phyloP scores from a whole-genome alignment of 768 basidiomycete species.

The Suillus subaureus region DNA sequence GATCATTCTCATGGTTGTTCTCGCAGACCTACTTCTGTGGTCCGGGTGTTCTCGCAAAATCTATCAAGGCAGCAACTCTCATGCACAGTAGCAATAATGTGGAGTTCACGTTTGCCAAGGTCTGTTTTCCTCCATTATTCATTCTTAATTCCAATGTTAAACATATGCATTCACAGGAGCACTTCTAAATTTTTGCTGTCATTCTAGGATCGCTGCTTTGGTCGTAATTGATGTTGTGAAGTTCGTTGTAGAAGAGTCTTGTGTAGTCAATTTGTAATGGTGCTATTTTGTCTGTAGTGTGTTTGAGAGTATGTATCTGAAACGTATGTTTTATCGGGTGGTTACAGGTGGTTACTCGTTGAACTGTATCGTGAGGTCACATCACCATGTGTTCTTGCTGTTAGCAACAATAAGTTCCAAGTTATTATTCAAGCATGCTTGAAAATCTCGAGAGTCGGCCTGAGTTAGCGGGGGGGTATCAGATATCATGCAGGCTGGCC shows the following conservation, averaged over 20 bases:
- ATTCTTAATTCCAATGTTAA: constrained; percentile 11
- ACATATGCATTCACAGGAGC: constrained; percentile 44
- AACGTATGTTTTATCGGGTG: neutral
- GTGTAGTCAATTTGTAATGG: neutral
- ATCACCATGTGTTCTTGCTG: constrained; percentile 12
- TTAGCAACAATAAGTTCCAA: constrained; percentile 21
- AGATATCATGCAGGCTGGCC: neutral
- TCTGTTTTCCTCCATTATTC: constrained; percentile 32
- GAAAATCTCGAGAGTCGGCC: neutral
- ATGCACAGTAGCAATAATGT: constrained; percentile 57
- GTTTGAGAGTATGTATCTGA: neutral
- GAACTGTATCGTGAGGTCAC: neutral
- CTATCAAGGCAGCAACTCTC: constrained; percentile 72
- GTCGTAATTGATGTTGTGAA: neutral
- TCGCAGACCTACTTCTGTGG: constrained; percentile 87
- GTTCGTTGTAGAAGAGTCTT: neutral
- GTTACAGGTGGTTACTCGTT: neutral
- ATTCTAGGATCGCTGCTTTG: neutral
- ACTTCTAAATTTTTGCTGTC: constrained; percentile 44
- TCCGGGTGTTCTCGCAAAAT: constrained; percentile 71
- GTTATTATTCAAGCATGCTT: constrained; percentile 11
- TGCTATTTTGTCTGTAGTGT: neutral
- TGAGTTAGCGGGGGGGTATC: constrained; percentile 1
- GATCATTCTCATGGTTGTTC: constrained; percentile 9
- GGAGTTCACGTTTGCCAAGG: constrained; percentile 85